Conservation (phyloP, 768 basidiomycete species). For the Termitomyces sp. region DNA sequence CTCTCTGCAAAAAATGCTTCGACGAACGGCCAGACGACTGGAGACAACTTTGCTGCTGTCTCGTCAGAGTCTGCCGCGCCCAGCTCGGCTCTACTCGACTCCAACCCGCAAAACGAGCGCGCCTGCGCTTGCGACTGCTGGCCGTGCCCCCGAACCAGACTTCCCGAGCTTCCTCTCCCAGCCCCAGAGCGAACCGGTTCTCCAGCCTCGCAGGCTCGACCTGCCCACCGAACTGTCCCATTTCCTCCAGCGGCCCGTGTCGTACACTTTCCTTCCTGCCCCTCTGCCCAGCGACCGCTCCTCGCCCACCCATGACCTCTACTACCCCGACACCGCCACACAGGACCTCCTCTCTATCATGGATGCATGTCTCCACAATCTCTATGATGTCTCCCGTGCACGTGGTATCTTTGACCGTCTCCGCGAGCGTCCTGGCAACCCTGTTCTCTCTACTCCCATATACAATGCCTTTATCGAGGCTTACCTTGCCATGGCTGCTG, state of each 20-base stretch:
- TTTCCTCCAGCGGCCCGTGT: constrained; percentile 44
- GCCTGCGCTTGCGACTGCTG: constrained; percentile 42
- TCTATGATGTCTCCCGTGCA: constrained; percentile 76
- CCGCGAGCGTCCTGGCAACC: constrained; percentile 30
- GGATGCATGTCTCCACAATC: constrained; percentile 75
- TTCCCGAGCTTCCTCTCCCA: constrained; percentile 32
- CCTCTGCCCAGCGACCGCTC: constrained; percentile 52
- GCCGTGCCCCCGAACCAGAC: constrained; percentile 27
- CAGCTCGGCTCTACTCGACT: constrained; percentile 67
- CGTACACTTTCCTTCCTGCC: constrained; percentile 61
- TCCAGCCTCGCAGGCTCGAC: constrained; percentile 1
- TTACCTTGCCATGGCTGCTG: constrained; percentile 54
- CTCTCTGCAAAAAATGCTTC: constrained; percentile 31
- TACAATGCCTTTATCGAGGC: constrained; percentile 70
- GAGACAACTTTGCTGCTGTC: constrained; percentile 55
- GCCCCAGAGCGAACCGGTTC: constrained; percentile 5
- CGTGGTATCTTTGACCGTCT: constrained; percentile 67
- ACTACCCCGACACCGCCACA: constrained; percentile 62
- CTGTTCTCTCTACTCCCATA: constrained; percentile 38
- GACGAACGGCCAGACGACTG: constrained; percentile 32
- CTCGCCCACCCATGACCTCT: constrained; percentile 39
- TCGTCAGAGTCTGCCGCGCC: constrained; percentile 63
- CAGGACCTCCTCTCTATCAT: constrained; percentile 76
- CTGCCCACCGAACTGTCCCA: constrained; percentile 36
- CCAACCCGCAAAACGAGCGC: constrained; percentile 54